Base-by-base conservation (phyloP, 2,329 filamentous ascomycete species). In the Cordyceps javanica region DNA sequence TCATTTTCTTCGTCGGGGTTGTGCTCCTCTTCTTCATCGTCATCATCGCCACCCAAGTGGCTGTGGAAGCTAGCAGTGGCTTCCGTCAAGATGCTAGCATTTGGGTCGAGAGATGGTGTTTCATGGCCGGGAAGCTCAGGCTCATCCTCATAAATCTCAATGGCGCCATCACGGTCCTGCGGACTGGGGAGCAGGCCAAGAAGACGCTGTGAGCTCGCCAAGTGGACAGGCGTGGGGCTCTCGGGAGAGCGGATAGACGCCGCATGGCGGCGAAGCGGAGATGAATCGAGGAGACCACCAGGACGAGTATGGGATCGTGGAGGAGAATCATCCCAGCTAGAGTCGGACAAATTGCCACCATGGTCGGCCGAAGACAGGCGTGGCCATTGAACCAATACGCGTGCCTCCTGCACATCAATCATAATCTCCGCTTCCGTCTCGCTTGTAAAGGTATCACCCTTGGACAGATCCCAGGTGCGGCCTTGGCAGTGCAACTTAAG, bases 1-100 rank as follows among this genome's bases (percentile, higher is more conserved):
- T 97, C 94, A 62, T 97, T 97, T 73, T 97, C 93, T 75, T 97
- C 92, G 65, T 93, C 88, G 0, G 89, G 87, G 62, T 96, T 85
- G 52, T 90, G 87, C 55, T 88, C 83, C 55, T 88, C 83, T 19
- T 91, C 85, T 19, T 88, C 85, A 5, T 75, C 70, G 55, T 91
- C 85, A 21, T 88, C 85, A 5, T 75, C 70, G 55, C 45, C 32
- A 10, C 21, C 54, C 26, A 81, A 72, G 53, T 85, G 82, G 67
- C 81, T 85, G 8, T 77, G 80, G 68, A 82, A 83, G 66, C 77
- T 81, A 55, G 75, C 74, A n/a, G 75, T 75, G 25, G 72, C 66
- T 34, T 82, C 78, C 10, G 79, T 80, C 61, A 74, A 69, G 63
- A 82, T 80, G 69, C 78, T 82, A 16, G 72, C 72, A 30, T 67